Percentiles rank a stretch among this genome's conserved stretches.
phyloP scores from a whole-genome alignment of 768 basidiomycete genomes.

The Rhizopogon vinicolor region DNA sequence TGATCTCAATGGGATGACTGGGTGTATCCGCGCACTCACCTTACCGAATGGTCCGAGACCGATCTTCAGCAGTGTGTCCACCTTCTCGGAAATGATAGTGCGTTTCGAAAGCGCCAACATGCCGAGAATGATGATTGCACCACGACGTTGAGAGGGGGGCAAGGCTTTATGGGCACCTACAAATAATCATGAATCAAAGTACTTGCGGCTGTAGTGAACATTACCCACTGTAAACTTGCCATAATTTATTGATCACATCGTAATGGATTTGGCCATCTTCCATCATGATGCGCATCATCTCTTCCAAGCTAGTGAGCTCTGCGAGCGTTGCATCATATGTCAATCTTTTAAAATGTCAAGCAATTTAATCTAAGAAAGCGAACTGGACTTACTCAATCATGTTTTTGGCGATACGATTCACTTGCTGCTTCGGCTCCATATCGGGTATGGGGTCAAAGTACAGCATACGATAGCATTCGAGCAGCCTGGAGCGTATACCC shows the following conservation, averaged over 20 bases:
- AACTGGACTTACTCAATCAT: conserved; percentile 78
- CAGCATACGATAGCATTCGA: conserved; percentile 83
- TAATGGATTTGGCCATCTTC: conserved; percentile 76
- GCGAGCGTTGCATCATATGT: conserved; percentile 93
- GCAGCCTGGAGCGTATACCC: conserved; percentile 78
- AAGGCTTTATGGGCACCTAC: conserved; percentile 71
- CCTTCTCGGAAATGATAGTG: conserved; percentile 74
- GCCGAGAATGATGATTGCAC: conserved; percentile 93
- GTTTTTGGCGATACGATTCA: conserved; percentile 92
- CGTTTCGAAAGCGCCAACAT: conserved; percentile 89
- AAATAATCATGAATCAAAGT: background rate
- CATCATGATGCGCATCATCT: conserved; percentile 97
- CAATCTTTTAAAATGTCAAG: conserved; percentile 44
- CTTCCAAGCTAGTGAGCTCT: conserved; percentile 92
- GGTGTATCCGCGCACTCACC: conserved; percentile 35
- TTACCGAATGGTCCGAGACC: conserved; percentile 84
- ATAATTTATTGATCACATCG: conserved; percentile 87
- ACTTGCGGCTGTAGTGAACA: background rate
- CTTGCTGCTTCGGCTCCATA: conserved; percentile 76
- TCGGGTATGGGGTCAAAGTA: conserved; percentile 85
- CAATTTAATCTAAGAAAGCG: background rate
- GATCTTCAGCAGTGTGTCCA: conserved; percentile 81
- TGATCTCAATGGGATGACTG: background rate
- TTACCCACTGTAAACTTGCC: conserved; percentile 90
- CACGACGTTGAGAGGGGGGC: conserved; percentile 83